phyloP scores from a whole-genome alignment of 2,329 filamentous ascomycete genomes.

The Niveomyces coronatus region DNA sequence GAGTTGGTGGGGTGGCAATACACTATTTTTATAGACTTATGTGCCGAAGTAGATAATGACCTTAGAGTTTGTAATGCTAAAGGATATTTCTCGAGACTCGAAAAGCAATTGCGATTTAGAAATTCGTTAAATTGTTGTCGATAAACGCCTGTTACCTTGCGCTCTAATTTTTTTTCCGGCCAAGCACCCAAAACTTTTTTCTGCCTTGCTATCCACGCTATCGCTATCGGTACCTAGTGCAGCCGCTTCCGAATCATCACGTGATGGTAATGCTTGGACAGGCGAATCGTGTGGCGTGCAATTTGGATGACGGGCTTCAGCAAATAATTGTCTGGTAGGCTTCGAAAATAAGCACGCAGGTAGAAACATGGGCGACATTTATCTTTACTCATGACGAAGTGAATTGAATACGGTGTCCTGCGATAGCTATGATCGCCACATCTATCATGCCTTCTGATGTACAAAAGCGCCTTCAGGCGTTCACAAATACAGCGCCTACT shows the following conservation, averaged over 20 bases:
- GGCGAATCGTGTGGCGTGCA: conserved; percentile 3
- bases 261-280: background rate
- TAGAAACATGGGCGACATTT: too few species aligned
- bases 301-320: conserved; percentile 2
- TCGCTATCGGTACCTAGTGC: conserved; percentile 21
- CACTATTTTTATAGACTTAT: too few species aligned
- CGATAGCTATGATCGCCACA: conserved; percentile 3
- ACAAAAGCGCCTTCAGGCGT: conserved; percentile 22
- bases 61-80: too few species aligned
- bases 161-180: conserved; percentile 7
- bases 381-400: too few species aligned
- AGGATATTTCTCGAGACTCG: too few species aligned
- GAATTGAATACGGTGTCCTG: conserved; percentile 6
- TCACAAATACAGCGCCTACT: conserved; percentile 19
- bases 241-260: conserved; percentile 17
- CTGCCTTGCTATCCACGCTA: conserved; percentile 17
- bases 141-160: background rate
- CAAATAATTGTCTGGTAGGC: background rate
- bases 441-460: conserved; percentile 23
- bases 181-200: conserved; percentile 2
- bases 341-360: too few species aligned
- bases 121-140: background rate
- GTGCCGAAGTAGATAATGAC: too few species aligned
- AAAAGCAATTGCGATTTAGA: conserved; percentile 4
- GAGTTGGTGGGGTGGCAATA: too few species aligned